phyloP scores from a whole-genome alignment of 768 basidiomycete species.

The Boletus vermiculosoides region DNA sequence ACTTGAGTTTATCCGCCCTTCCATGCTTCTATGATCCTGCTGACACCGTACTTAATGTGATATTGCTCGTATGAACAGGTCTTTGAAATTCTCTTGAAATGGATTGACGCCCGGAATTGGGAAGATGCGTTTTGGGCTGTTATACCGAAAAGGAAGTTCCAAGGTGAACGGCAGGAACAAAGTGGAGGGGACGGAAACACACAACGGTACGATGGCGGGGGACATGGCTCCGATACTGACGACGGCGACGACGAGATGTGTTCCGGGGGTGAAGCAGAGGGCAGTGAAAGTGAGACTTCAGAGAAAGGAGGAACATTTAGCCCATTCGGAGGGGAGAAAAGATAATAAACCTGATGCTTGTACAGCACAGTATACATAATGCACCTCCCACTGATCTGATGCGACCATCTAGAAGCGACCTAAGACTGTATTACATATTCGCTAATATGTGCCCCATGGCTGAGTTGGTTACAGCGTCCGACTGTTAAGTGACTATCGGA shows the following conservation, averaged over 20 bases:
- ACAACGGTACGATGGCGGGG: not conserved
- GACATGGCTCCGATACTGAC: not conserved
- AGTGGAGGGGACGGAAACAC: conserved; percentile 1
- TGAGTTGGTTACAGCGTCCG: conserved; percentile 53
- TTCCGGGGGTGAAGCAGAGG: not conserved
- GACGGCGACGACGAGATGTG: not conserved
- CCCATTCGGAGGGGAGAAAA: not conserved
- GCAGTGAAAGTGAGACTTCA: not conserved
- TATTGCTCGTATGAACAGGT: conserved; percentile 39
- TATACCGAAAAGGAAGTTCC: conserved; percentile 90
- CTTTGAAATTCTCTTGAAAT: conserved; percentile 88
- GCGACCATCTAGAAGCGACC: not conserved
- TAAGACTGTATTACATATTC: fast-evolving
- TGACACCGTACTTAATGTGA: conserved; percentile 2
- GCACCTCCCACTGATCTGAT: no score
- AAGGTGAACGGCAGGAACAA: conserved; percentile 29
- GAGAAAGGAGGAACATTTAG: not conserved
- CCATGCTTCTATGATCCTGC: not conserved
- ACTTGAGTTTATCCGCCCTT: not conserved
- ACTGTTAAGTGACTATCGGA: conserved; percentile 45
- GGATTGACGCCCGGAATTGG: conserved; percentile 88
- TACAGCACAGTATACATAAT: not conserved
- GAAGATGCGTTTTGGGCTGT: conserved; percentile 82
- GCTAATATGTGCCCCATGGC: conserved; percentile 42
- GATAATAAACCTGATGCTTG: not conserved